phyloP scores from a whole-genome alignment of 139 green algal species.

The Marvania coccoides region DNA sequence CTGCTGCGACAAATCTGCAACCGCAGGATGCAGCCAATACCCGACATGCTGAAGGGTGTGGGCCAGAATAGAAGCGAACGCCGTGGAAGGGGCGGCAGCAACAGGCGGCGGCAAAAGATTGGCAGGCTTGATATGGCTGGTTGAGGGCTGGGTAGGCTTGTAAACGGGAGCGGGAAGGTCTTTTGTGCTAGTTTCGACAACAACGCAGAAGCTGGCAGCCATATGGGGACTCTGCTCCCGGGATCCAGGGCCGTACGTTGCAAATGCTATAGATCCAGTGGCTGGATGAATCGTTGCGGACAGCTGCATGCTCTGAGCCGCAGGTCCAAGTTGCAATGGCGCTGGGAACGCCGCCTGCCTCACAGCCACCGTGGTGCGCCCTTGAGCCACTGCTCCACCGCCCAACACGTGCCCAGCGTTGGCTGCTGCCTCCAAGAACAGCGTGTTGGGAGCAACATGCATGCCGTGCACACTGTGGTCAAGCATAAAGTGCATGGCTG shows the following conservation, averaged over 20 bases:
- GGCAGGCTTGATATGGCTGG: too few relatives aligned
- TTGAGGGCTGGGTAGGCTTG: too few relatives aligned
- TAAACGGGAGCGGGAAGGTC: too few relatives aligned
- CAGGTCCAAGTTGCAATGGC: not conserved
- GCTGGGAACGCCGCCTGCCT: constrained; percentile 8
- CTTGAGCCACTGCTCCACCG: not conserved
- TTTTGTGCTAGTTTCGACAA: not conserved
- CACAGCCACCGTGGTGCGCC: not conserved
- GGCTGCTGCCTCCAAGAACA: constrained; percentile 42
- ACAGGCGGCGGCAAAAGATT: too few relatives aligned
- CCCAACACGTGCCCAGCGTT: constrained; percentile 9
- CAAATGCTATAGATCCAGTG: not conserved
- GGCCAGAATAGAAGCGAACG: not conserved
- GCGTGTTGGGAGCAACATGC: constrained; percentile 35
- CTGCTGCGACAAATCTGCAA: constrained; percentile 9
- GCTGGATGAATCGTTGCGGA: not conserved
- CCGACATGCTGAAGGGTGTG: not conserved
- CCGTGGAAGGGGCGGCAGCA: not conserved
- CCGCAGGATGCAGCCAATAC: constrained; percentile 10
- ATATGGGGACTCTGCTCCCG: not conserved
- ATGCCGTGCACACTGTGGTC: constrained; percentile 18
- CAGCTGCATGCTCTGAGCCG: not conserved
- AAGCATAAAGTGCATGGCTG: constrained; percentile 10
- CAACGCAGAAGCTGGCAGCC: not conserved
- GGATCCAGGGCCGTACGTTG: not conserved